Conservation (phyloP, 2,329 filamentous ascomycete species). For the Sporothrix inflata region DNA sequence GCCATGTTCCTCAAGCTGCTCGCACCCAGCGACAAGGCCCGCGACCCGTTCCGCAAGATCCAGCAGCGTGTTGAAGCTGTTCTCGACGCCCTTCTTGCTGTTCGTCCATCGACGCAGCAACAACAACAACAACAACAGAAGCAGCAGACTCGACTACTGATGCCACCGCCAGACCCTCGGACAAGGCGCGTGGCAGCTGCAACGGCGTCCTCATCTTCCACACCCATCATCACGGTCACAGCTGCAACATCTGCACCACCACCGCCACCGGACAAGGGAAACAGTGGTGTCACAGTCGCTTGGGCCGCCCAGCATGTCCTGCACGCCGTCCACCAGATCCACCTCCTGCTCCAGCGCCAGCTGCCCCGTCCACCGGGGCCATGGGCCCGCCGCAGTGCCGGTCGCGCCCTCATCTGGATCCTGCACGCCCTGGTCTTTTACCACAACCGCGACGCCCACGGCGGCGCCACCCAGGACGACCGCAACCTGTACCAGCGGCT, state of each 20-base stretch:
- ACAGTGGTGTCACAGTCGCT: conserved; percentile 42
- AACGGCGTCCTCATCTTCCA: not conserved
- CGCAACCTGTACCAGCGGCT: conserved; percentile 55
- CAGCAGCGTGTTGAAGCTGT: conserved; percentile 53
- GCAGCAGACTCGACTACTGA: not conserved
- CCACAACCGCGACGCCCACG: conserved; percentile 46
- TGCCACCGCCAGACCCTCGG: not conserved
- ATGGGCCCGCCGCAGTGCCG: conserved; percentile 50
- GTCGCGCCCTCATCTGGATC: conserved; percentile 53
- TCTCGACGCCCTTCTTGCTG: conserved; percentile 49
- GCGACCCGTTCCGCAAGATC: conserved; percentile 54
- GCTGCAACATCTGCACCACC: not conserved
- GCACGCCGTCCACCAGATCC: conserved; percentile 49
- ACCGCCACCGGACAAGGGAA: not conserved
- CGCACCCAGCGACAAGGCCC: conserved; percentile 49
- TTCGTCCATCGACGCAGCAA: conserved; percentile 40
- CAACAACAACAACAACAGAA: conserved; percentile 52
- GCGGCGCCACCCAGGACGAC: conserved; percentile 39
- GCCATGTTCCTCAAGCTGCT: conserved; percentile 54
- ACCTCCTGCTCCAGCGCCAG: conserved; percentile 42
- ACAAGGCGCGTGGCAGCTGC: not conserved
- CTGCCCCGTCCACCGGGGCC: conserved; percentile 42
- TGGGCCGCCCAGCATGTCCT: conserved; percentile 57
- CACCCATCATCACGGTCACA: not conserved
- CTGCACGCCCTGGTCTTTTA: conserved; percentile 48